Base-by-base conservation (phyloP, 108 stramenopile species). In the Nannochloropsis gaditana region DNA sequence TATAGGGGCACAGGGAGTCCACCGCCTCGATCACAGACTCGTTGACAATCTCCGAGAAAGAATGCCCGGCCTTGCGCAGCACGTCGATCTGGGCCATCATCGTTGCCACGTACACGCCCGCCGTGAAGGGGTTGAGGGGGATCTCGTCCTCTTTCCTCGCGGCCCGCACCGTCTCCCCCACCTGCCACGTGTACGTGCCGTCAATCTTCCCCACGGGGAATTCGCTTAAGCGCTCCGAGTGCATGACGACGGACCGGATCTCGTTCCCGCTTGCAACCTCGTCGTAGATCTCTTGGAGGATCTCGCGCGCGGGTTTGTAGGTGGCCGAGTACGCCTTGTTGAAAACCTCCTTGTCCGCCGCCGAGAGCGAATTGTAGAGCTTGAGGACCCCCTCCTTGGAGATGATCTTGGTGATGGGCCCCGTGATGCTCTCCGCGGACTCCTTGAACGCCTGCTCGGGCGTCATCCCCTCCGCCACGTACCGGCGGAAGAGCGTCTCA, bases 41-140 rank as follows among this genome's bases (percentile, higher is more conserved):
- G 91, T 98, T 98, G 85, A 98, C 95, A 88, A 97, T 95, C 93
- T 98, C 97, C n/a, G 96, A 95, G 93, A 97, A 98, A 73, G 96
- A 94, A 91, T 98, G 97, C 21, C 96, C 97, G 42, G 91, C 94
- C 91, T 96, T 95, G 80, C 95, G 91, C 83, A 98, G 95, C 79
- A 98, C 96, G 93, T 97, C 97, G 90, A 96, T 96, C 90, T 97
- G 96, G 45, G 97, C 97, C 97, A 98, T 98, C 97, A 98, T 98
- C 85, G 95, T 96, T 82, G 97, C 96, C 84, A 98, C 94, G 92
- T 96, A 97, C 80, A 98, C 96, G 90, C 96, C 97, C 43, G 97
- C 96, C 21, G 96, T 98, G 94, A 97, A 96, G 84, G 97, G 95
- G 93, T 98, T 98, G 82, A 98, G 90, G 79, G 97, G 97, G 87